phyloP scores from a whole-genome alignment of 345 rosid species.

The Noccaea caerulescens region DNA sequence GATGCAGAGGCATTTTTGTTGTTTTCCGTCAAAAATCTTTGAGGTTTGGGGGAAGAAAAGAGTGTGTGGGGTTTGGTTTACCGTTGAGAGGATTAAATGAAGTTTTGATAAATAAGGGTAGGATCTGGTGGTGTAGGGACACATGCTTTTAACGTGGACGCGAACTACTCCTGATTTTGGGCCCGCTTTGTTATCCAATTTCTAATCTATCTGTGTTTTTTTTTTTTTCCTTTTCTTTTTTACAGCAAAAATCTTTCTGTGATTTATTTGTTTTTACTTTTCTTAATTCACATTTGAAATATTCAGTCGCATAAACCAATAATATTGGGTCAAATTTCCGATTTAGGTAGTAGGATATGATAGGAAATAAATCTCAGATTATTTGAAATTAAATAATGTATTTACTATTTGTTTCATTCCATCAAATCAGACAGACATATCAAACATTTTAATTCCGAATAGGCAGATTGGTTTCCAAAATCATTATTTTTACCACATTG shows the following conservation, averaged over 20 bases:
- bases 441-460: too few species aligned
- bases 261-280: too few species aligned
- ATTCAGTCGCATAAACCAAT: neutral
- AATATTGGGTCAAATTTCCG: neutral
- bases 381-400: neutral
- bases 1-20: slow-evolving; percentile 58
- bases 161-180: slow-evolving; percentile 34
- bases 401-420: neutral
- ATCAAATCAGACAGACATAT: neutral
- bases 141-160: slow-evolving; percentile 40
- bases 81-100: slow-evolving; percentile 36
- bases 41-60: neutral
- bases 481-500: too few species aligned
- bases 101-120: slow-evolving; percentile 11
- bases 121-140: slow-evolving; percentile 31
- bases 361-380: neutral
- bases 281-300: neutral
- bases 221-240: too few species aligned
- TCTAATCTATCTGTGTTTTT: neutral
- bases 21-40: neutral
- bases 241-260: neutral
- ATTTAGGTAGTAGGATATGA: neutral
- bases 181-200: neutral
- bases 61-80: slow-evolving; percentile 27
- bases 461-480: too few species aligned